Evolutionary conservation across 345 rosid species (phyloP), one percentile per base, ranked within the genome.

Genomic region (Acer campestre): DNA sequence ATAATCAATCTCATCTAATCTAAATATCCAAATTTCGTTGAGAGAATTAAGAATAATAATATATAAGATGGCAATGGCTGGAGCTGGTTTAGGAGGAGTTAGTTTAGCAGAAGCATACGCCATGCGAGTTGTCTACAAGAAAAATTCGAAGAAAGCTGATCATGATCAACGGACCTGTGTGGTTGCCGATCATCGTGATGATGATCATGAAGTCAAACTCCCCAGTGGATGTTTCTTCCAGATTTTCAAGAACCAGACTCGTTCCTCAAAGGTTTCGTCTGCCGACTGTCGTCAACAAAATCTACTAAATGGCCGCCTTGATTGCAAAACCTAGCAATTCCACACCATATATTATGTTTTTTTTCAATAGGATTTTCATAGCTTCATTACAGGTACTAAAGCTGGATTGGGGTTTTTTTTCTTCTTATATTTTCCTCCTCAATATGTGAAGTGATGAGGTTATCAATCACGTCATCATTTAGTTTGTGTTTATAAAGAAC

Each of bases 41-140:
- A 56, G 25, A n/a, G 61, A 56, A n/a, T n/a, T n/a, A n/a, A 35
- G 38, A 35, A 35, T 3, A 35, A 35, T 35, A 35, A 35, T 35
- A 56, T n/a, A n/a, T 17, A 56, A 18, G 1, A 55, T 73, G 64
- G 70, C 74, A 3, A 68, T 73, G 84, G 65, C 59, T 4, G 38
- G 38, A 35, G 38, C 38, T 35, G 38, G 38, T 35, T 35, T 35
- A 35, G 38, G 6, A 12, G 83, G 89, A 72, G 27, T 31, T 0
- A 64, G 82, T 62, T 77, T 90, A 3, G 89, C 86, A 20, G 90
- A 90, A 62, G 86, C 71, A 69, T 90, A 88, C 46, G 83, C 76
- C 3, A 79, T 81, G 84, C 79, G 81, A 68, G 66, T 77, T 67
- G 10, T 81, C 14, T 63, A 83, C 31, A 84, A 78, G 70, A 84